Conservation (phyloP, 2,329 filamentous ascomycete genomes). For the Penicillium sp. region DNA sequence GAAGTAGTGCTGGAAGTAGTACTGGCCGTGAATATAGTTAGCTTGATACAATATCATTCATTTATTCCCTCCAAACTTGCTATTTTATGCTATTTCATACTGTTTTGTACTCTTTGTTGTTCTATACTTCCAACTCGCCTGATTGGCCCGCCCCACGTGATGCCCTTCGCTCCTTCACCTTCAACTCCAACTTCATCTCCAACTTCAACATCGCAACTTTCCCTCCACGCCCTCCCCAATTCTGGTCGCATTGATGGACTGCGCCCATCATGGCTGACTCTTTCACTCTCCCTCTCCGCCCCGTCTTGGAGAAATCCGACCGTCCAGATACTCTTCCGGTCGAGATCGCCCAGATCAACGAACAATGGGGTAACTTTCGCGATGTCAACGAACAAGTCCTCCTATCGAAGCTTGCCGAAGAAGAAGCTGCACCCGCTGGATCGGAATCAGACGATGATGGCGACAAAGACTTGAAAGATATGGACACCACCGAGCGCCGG, state of each 20-base stretch:
- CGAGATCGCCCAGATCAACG: slow-evolving; percentile 78
- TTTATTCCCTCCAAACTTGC: too few relatives aligned
- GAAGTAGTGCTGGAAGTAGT: not conserved
- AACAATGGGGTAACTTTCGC: slow-evolving; percentile 80
- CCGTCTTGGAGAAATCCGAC: slow-evolving; percentile 52
- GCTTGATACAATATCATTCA: not conserved
- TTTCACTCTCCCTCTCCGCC: slow-evolving; percentile 64
- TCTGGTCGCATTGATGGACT: not conserved
- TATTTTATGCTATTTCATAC: too few relatives aligned
- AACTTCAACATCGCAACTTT: not conserved
- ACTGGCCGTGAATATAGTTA: not conserved
- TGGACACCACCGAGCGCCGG: slow-evolving; percentile 43
- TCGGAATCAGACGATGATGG: slow-evolving; percentile 51
- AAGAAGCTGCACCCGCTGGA: slow-evolving; percentile 53
- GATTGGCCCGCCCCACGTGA: not conserved
- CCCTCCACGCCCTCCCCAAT: not conserved
- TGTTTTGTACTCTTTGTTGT: not conserved
- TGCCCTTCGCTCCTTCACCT: not conserved
- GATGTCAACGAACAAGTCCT: slow-evolving; percentile 75
- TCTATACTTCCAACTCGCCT: not conserved
- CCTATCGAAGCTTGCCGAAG: slow-evolving; percentile 65
- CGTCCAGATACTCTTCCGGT: slow-evolving; percentile 67
- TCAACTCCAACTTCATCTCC: not conserved
- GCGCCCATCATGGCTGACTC: slow-evolving; percentile 39
- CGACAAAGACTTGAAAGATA: slow-evolving; percentile 27